Percentiles rank a stretch among this genome's conserved stretches.
Conservation (phyloP, 2,329 filamentous ascomycete genomes). For the Purpureocillium lavendulum region DNA sequence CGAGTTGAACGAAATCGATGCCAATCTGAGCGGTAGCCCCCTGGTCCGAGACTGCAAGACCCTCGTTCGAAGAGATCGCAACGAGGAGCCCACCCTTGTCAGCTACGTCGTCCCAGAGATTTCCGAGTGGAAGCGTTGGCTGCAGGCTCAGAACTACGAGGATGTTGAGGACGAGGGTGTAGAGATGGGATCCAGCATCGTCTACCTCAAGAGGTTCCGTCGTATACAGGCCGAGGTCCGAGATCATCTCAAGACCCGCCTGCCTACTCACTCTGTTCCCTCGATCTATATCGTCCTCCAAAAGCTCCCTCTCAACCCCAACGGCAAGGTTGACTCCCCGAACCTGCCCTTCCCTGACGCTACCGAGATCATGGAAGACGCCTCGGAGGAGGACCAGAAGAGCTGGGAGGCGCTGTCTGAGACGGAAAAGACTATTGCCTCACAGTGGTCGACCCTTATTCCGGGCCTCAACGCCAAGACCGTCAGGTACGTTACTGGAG, state of each 20-base stretch:
- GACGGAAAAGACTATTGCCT: constrained; percentile 31
- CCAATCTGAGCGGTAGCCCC: constrained; percentile 64
- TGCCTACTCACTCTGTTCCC: constrained; percentile 26
- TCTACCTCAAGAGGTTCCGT: constrained; percentile 36
- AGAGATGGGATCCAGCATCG: constrained; percentile 31
- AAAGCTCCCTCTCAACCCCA: constrained; percentile 62
- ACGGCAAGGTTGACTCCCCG: constrained; percentile 73
- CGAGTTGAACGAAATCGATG: constrained; percentile 89
- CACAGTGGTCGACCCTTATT: constrained; percentile 67
- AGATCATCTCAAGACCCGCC: constrained; percentile 60
- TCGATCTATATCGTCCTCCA: constrained; percentile 23
- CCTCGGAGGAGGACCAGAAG: constrained; percentile 26
- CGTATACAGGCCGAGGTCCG: constrained; percentile 42
- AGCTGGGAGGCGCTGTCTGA: constrained; percentile 41
- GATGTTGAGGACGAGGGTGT: constrained; percentile 46
- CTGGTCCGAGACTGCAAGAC: constrained; percentile 81
- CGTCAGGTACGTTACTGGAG: constrained; percentile 25
- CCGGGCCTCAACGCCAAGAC: constrained; percentile 58
- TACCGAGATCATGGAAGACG: constrained; percentile 45
- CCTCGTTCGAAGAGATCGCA: constrained; percentile 45
- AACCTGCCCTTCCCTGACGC: constrained; percentile 74
- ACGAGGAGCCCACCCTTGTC: constrained; percentile 70
- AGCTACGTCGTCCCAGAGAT: constrained; percentile 82
- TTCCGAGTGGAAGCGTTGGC: constrained; percentile 62
- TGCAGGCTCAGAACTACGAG: constrained; percentile 44